A percentile compares a stretch with the other conserved stretches of the same genome.
Evolutionary conservation across 768 basidiomycete genomes (phyloP).

Genomic region (Lentinula detonsa): DNA sequence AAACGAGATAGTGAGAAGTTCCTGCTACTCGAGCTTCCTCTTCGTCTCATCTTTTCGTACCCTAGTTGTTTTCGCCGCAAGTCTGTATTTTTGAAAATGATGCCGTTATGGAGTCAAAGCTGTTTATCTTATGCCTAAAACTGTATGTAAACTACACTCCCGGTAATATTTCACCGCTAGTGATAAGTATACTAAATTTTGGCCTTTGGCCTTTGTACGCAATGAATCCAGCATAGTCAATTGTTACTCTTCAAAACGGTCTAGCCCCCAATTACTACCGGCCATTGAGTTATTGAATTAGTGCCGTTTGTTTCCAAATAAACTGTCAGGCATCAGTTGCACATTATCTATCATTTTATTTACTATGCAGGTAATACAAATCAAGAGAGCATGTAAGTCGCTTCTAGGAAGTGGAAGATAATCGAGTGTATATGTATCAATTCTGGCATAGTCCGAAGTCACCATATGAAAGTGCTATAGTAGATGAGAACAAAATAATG

Average conservation of each 20-base stretch:
- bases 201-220: no score
- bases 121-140: conserved; percentile 28
- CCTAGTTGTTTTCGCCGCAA: conserved; percentile 80
- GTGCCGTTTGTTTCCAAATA: no score
- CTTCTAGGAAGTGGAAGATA: conserved; percentile 39
- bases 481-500: background rate
- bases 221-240: no score
- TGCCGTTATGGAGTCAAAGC: background rate
- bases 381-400: conserved; percentile 58
- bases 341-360: no score
- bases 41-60: conserved; percentile 3
- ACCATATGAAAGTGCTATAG: background rate
- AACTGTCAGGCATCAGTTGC: no score
- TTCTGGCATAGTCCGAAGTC: background rate
- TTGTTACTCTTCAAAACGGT: no score
- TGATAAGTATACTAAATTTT: no score
- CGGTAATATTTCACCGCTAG: no score
- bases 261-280: no score
- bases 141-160: no score
- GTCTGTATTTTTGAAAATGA: conserved; percentile 66
- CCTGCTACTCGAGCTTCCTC: background rate
- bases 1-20: conserved; percentile 85
- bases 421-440: background rate
- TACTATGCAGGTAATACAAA: conserved; percentile 13
- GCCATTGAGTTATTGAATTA: no score